A percentile compares a stretch with the other conserved stretches of the same genome.
Evolutionary conservation across 768 basidiomycete genomes (phyloP).

Genomic region (Russula griseocarnosa): DNA sequence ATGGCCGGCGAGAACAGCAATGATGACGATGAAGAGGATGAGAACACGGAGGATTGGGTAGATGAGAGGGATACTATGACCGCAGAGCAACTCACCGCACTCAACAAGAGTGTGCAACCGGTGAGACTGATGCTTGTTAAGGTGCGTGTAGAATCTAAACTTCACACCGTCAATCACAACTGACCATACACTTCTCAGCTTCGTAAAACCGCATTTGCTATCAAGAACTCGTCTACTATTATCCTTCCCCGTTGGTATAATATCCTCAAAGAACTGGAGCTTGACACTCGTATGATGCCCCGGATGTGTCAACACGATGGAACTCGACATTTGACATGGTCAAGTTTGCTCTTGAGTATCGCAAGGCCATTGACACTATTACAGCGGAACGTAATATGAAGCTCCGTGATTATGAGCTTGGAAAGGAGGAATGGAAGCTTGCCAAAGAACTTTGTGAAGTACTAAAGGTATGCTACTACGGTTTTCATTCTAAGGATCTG

Average conservation of each 20-base stretch:
- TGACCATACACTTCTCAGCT: conserved; percentile 6
- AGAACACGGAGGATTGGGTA: conserved; percentile 31
- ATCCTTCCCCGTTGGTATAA: neutral
- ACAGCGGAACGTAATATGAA: too few species aligned
- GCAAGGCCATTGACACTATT: too few species aligned
- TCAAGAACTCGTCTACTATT: conserved; percentile 8
- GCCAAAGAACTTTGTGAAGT: neutral
- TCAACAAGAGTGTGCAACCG: conserved; percentile 30
- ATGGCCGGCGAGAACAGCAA: neutral
- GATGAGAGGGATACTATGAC: conserved; percentile 30
- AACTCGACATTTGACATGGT: conserved; percentile 2
- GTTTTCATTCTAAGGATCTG: neutral
- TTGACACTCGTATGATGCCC: too few species aligned
- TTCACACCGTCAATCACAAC: neutral
- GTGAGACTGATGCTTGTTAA: conserved; percentile 35
- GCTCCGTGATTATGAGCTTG: too few species aligned
- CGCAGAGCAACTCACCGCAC: neutral
- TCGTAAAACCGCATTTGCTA: conserved; percentile 24
- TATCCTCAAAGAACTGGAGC: too few species aligned
- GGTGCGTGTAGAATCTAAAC: conserved; percentile 28
- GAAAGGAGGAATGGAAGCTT: neutral
- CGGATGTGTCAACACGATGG: neutral
- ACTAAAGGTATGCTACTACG: neutral
- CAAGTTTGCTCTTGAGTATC: too few species aligned
- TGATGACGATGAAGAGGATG: neutral